phyloP scores from a whole-genome alignment of 345 rosid genomes.

The Syzygium aqueum region DNA sequence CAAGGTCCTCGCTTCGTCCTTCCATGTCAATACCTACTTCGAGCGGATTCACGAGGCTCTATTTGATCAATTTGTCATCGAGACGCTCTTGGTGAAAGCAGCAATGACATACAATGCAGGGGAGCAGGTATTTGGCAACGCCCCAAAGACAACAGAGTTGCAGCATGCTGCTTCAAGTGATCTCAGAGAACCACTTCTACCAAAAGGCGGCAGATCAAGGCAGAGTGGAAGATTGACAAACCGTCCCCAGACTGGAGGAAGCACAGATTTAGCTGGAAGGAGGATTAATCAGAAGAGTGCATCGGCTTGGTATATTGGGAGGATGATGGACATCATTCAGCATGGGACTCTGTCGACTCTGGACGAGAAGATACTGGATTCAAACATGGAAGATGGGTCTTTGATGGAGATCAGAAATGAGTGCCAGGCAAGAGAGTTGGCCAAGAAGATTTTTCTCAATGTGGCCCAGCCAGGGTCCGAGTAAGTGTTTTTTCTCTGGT shows the following conservation, averaged over 20 bases:
- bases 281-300: slow-evolving; percentile 25
- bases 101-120: not conserved
- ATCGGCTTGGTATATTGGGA: slow-evolving; percentile 35
- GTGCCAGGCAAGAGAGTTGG: slow-evolving; percentile 27
- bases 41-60: slow-evolving; percentile 4
- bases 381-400: slow-evolving; percentile 31
- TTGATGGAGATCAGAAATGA: slow-evolving; percentile 18
- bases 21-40: slow-evolving; percentile 8
- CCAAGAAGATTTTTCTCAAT: slow-evolving; percentile 35
- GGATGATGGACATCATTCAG: slow-evolving; percentile 25
- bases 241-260: slow-evolving; percentile 2
- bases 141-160: not conserved
- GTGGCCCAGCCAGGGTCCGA: slow-evolving; percentile 26
- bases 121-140: not conserved
- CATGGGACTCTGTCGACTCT: slow-evolving; percentile 26
- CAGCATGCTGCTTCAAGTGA: not conserved
- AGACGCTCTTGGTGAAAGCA: not conserved
- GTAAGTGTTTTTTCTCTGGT: slow-evolving; percentile 12
- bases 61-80: not conserved
- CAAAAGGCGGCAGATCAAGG: not conserved
- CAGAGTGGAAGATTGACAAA: not conserved
- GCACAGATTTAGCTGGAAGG: not conserved
- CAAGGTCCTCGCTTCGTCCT: slow-evolving; percentile 5
- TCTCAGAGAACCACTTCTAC: slow-evolving; percentile 10
- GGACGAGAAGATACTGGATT: slow-evolving; percentile 36